Conservation (phyloP, 2,329 filamentous ascomycete genomes). For the Stylonectria norvegica region DNA sequence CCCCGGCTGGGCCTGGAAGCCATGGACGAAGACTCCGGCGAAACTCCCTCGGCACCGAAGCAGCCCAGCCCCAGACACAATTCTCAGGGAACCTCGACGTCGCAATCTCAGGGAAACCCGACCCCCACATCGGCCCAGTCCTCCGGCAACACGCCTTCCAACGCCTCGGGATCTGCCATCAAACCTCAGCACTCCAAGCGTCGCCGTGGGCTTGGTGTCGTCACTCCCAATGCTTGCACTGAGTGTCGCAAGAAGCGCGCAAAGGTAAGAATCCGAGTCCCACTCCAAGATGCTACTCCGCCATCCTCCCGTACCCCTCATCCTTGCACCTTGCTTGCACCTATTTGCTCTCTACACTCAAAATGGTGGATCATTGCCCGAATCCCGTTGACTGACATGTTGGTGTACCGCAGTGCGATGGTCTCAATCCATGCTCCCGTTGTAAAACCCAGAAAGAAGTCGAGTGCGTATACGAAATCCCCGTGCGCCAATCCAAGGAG, state of each 20-base stretch:
- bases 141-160: conserved; percentile 18
- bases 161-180: conserved; percentile 16
- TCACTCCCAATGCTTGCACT: conserved; percentile 59
- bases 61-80: conserved; percentile 33
- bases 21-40: conserved; percentile 33
- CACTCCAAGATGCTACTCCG: neutral
- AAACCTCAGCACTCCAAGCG: conserved; percentile 44
- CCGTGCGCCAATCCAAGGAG: conserved; percentile 62
- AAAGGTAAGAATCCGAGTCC: conserved; percentile 45
- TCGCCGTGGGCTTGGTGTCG: conserved; percentile 52
- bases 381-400: conserved; percentile 11
- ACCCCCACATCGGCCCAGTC: conserved; percentile 29
- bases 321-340: too few relatives aligned
- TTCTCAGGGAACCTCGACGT: conserved; percentile 28
- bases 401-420: conserved; percentile 50
- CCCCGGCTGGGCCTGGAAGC: conserved; percentile 8
- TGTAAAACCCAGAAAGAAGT: conserved; percentile 53
- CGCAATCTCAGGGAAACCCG: conserved; percentile 29
- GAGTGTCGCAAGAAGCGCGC: conserved; percentile 61
- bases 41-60: conserved; percentile 28
- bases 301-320: too few relatives aligned
- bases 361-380: neutral
- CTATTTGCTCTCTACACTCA: too few relatives aligned
- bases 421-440: conserved; percentile 52
- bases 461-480: conserved; percentile 60